Conservation (phyloP, 345 rosid species). For the Lagerstroemia speciosa region DNA sequence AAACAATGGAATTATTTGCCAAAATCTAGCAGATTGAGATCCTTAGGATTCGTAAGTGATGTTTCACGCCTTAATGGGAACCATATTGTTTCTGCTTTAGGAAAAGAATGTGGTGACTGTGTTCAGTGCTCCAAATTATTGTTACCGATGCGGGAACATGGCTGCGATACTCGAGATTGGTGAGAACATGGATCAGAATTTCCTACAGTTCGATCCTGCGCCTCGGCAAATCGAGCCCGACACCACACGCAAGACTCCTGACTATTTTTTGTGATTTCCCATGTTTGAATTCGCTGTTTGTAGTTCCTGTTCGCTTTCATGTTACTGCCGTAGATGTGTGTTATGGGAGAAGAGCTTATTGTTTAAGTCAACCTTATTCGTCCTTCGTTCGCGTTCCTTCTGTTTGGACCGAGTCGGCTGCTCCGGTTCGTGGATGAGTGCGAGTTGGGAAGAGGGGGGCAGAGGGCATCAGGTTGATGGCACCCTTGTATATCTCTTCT, state of each 20-base stretch:
- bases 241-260: constrained; percentile 92
- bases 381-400: constrained; percentile 26
- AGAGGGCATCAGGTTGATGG: not conserved
- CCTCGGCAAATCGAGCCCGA: constrained; percentile 92
- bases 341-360: constrained; percentile 27
- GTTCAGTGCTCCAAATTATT: constrained; percentile 91
- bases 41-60: not conserved
- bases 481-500: constrained; percentile 18
- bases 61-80: not conserved
- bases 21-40: not conserved
- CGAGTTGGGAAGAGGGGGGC: not conserved
- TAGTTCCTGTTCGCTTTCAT: constrained; percentile 18
- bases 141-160: constrained; percentile 96
- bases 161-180: constrained; percentile 92
- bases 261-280: constrained; percentile 84
- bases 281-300: constrained; percentile 25
- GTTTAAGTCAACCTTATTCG: constrained; percentile 36
- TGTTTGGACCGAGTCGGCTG: constrained; percentile 28
- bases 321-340: constrained; percentile 44
- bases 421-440: constrained; percentile 18
- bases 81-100: constrained; percentile 14
- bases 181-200: constrained; percentile 92
- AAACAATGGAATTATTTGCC: not conserved
- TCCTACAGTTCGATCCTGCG: constrained; percentile 91
- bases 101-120: constrained; percentile 92